These are phyloP conservation scores for Boletus vinaceobasis DNA, from an alignment of 768 basidiomycete species.

Conservation along the genomic window DNA sequence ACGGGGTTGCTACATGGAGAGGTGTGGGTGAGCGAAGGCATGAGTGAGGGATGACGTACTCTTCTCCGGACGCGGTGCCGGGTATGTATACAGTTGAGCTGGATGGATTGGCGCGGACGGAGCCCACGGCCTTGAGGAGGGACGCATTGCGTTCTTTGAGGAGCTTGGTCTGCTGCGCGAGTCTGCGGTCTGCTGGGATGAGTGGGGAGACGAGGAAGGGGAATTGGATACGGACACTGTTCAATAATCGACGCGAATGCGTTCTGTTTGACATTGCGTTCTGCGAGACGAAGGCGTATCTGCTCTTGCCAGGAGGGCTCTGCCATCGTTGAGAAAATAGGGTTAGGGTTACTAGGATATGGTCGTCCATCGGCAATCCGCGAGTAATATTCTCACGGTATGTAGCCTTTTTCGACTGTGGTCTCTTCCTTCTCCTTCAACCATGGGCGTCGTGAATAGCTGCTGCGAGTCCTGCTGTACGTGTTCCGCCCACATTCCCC, in stretches of 20 bases:
- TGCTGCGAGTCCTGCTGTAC: constrained; percentile 84
- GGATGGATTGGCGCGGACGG: constrained; percentile 60
- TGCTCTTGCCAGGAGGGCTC: constrained; percentile 85
- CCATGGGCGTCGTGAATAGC: constrained; percentile 74
- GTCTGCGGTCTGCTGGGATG: constrained; percentile 66
- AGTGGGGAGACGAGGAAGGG: constrained; percentile 5
- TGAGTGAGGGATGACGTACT: constrained; percentile 45
- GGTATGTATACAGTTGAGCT: constrained; percentile 61
- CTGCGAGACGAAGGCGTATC: constrained; percentile 71
- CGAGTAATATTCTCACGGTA: constrained; percentile 25
- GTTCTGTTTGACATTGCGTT: constrained; percentile 79
- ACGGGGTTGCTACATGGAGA: constrained; percentile 64
- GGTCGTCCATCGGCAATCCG: constrained; percentile 14
- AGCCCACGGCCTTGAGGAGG: constrained; percentile 78
- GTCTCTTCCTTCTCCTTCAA: constrained; percentile 3
- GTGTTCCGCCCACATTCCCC: constrained; percentile 28
- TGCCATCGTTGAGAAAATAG: constrained; percentile 52
- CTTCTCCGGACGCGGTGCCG: constrained; percentile 54
- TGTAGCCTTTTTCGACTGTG: constrained; percentile 15
- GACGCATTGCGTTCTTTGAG: constrained; percentile 91
- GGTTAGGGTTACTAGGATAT: constrained; percentile 24
- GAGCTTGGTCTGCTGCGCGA: constrained; percentile 88
- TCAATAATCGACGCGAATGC: constrained; percentile 84
- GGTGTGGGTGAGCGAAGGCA: neutral
- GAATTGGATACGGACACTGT: constrained; percentile 63